Evolutionary conservation across 2,329 filamentous ascomycete genomes (phyloP).

Genomic region (Neonectria coccinea): DNA sequence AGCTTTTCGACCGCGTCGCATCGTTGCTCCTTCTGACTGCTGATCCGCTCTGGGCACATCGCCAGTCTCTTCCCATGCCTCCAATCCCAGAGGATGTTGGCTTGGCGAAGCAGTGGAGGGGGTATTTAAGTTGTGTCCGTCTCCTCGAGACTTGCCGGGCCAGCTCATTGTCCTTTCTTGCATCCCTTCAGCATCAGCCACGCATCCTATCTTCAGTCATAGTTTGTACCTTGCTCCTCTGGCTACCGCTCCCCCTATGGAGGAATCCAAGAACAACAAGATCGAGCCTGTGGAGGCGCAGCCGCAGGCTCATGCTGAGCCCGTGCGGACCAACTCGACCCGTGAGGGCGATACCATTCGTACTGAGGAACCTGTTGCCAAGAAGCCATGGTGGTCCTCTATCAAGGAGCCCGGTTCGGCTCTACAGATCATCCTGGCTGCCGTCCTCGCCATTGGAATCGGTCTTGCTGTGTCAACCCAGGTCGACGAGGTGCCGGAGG

Average conservation of each 20-base stretch:
- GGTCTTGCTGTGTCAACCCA: slow-evolving; percentile 59
- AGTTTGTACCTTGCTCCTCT: slow-evolving; percentile 2
- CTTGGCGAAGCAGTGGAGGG: slow-evolving; percentile 32
- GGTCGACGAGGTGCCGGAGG: slow-evolving; percentile 56
- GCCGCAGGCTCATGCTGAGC: slow-evolving; percentile 14
- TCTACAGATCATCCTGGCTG: slow-evolving; percentile 62
- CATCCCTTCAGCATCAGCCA: slow-evolving; percentile 18
- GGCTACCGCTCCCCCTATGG: slow-evolving; percentile 33
- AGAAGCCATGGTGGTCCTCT: slow-evolving; percentile 52
- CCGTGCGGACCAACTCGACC: slow-evolving; percentile 37
- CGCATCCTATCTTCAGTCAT: slow-evolving; percentile 12
- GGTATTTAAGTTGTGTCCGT: neutral
- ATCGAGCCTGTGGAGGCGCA: slow-evolving; percentile 18
- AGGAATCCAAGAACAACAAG: slow-evolving; percentile 35
- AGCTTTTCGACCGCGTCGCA: slow-evolving; percentile 28
- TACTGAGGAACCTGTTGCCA: slow-evolving; percentile 35
- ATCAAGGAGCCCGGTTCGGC: slow-evolving; percentile 58
- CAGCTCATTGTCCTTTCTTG: slow-evolving; percentile 12
- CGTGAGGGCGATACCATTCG: slow-evolving; percentile 18
- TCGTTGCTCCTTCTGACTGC: slow-evolving; percentile 31
- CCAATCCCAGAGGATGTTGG: slow-evolving; percentile 21
- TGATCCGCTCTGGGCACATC: slow-evolving; percentile 32
- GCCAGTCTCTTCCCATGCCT: slow-evolving; percentile 22
- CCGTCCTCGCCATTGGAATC: slow-evolving; percentile 61
- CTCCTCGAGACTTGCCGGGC: slow-evolving; percentile 13